A percentile compares a stretch with the other conserved stretches of the same genome.
Evolutionary conservation across 805 yeast genomes (phyloP).

Genomic region (Lachancea thermotolerans): DNA sequence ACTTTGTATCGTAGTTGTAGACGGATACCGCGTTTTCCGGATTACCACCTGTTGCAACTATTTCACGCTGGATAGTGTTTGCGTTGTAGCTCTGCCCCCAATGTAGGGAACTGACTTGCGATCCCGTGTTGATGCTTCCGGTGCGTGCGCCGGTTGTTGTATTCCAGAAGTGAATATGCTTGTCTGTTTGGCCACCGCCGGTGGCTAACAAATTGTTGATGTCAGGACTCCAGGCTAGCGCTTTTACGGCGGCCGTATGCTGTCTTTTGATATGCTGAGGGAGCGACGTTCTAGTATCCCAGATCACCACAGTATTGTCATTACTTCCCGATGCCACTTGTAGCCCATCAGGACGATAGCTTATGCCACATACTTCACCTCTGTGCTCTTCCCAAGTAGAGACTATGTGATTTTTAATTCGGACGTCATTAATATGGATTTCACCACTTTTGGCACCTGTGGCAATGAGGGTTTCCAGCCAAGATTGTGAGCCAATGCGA

Average conservation of each 20-base stretch:
- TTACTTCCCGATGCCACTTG: slow-evolving; percentile 91
- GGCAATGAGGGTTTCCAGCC: slow-evolving; percentile 77
- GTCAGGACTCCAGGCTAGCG: slow-evolving; percentile 91
- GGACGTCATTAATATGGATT: slow-evolving; percentile 82
- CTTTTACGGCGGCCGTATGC: slow-evolving; percentile 94
- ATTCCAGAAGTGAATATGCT: slow-evolving; percentile 90
- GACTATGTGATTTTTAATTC: slow-evolving; percentile 71
- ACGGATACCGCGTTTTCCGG: slow-evolving; percentile 80
- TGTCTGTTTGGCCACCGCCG: slow-evolving; percentile 93
- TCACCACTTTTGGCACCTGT: slow-evolving; percentile 86
- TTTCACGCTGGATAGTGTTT: slow-evolving; percentile 41
- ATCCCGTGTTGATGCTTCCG: slow-evolving; percentile 82
- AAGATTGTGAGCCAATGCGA: slow-evolving; percentile 74
- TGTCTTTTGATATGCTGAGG: slow-evolving; percentile 72
- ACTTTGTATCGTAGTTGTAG: slow-evolving; percentile 79
- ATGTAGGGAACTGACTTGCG: slow-evolving; percentile 87
- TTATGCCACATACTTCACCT: slow-evolving; percentile 90
- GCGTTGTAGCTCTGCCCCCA: slow-evolving; percentile 61
- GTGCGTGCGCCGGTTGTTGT: slow-evolving; percentile 82
- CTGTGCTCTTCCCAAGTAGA: slow-evolving; percentile 55
- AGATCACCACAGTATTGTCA: slow-evolving; percentile 84
- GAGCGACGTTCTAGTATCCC: slow-evolving; percentile 71
- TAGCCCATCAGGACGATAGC: slow-evolving; percentile 76
- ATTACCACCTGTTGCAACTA: slow-evolving; percentile 90
- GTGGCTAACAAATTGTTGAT: slow-evolving; percentile 80